Percentiles rank a stretch among this genome's conserved stretches.
Evolutionary conservation across 2,329 filamentous ascomycete species (phyloP).

Genomic region (Colletotrichum sp.): DNA sequence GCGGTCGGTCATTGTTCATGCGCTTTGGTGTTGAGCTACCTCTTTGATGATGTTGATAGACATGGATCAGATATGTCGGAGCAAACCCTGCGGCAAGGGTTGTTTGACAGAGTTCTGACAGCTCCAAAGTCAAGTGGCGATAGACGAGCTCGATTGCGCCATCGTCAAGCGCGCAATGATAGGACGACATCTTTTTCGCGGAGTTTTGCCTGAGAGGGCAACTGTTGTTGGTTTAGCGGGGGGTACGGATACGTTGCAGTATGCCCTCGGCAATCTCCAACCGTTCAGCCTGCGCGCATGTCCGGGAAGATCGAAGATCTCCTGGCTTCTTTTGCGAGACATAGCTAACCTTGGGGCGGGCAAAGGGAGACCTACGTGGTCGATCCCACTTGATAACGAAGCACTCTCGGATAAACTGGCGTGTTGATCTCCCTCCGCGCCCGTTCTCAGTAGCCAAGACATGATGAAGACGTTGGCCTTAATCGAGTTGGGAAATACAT

Average conservation of each 20-base stretch:
- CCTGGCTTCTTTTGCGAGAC: background rate
- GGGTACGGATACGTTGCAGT: background rate
- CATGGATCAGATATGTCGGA: background rate
- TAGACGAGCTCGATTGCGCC: background rate
- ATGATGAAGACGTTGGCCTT: background rate
- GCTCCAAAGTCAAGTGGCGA: background rate
- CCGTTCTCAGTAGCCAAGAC: background rate
- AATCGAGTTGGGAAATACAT: background rate
- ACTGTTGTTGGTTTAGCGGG: background rate
- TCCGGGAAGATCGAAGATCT: background rate
- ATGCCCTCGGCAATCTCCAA: conserved; percentile 10
- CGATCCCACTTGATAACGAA: background rate
- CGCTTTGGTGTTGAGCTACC: background rate
- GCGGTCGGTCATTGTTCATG: background rate
- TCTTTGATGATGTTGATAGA: background rate
- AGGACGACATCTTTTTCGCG: background rate
- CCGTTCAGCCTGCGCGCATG: background rate
- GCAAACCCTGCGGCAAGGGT: background rate
- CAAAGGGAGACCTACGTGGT: background rate
- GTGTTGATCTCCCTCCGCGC: background rate
- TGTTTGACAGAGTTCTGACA: background rate
- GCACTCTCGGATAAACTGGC: background rate
- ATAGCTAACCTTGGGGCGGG: background rate
- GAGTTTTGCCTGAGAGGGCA: background rate
- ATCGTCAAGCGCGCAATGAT: background rate